Evolutionary conservation across 805 yeast species (phyloP).

Genomic region (Candida montana): DNA sequence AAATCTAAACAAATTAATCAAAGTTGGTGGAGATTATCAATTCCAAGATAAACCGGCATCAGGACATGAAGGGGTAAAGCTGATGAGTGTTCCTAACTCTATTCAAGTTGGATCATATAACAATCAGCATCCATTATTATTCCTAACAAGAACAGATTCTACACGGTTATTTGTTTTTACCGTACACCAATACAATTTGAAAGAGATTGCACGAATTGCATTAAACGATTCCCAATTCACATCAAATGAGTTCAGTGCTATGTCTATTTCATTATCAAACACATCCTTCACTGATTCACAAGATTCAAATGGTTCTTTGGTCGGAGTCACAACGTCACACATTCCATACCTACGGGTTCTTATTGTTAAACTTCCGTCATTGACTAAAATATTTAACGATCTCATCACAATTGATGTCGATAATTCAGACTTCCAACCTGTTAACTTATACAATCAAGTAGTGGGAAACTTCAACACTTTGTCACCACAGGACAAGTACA

Average conservation of each 20-base stretch:
- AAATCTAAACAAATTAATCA: slow-evolving; percentile 30
- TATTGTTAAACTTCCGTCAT: slow-evolving; percentile 40
- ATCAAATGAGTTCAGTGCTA: slow-evolving; percentile 57
- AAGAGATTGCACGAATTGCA: slow-evolving; percentile 44
- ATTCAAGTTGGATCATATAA: slow-evolving; percentile 31
- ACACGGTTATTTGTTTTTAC: slow-evolving; percentile 45
- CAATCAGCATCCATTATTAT: slow-evolving; percentile 31
- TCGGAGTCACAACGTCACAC: slow-evolving; percentile 72
- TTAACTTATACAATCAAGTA: slow-evolving; percentile 24
- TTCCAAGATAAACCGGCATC: background rate
- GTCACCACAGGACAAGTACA: slow-evolving; percentile 67
- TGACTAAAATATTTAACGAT: slow-evolving; percentile 1
- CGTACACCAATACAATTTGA: slow-evolving; percentile 16
- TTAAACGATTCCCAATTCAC: slow-evolving; percentile 71
- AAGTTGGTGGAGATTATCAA: slow-evolving; percentile 6
- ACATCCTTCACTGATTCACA: slow-evolving; percentile 5
- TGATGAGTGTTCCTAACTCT: slow-evolving; percentile 49
- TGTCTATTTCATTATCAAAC: slow-evolving; percentile 32
- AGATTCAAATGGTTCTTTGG: slow-evolving; percentile 22
- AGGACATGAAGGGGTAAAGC: slow-evolving; percentile 20
- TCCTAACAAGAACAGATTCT: slow-evolving; percentile 56
- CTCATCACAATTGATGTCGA: too few relatives aligned
- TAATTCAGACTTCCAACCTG: slow-evolving; percentile 5
- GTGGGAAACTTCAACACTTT: slow-evolving; percentile 41
- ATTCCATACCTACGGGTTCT: slow-evolving; percentile 71